Base-by-base conservation (phyloP, 805 yeast genomes). In the Ogataea neopini region DNA sequence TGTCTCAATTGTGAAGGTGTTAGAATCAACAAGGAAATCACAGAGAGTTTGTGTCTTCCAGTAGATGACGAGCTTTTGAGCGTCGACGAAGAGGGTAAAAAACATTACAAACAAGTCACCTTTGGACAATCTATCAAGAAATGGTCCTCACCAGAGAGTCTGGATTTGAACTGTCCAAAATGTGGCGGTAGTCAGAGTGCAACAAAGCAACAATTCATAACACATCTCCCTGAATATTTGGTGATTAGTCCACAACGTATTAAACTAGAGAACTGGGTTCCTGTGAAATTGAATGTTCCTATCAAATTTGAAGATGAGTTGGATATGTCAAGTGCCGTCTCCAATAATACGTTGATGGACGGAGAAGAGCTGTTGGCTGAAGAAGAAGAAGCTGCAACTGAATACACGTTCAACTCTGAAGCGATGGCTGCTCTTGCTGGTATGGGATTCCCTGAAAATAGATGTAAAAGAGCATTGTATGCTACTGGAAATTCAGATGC, bases 381-480 rank as follows among this genome's bases (percentile, higher is more conserved):
- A 2, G 72, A 64, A 52, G 62, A 56, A 4, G 67, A 61, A 6
- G 60, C n/a, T n/a, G n/a, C 51, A 2, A 56, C 47, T 38, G 54
- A 29, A 1, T 87, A 86, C 57, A 58, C 52, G 2, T 85, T 94
- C 4, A 76, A 89, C 50, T 69, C 66, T 26, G 76, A 72, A 0
- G 81, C 80, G 1, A 52, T 89, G 52, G 66, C 73, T 6, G 72
- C 75, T 49, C 75, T 94, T 7, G 64, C 72, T 41, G 80, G 79
- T 15, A 94, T 91, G 97, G 99, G 99, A n/a, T 92, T 94, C 62
- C 78, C 90, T 1, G 79, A 79, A 43, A 74, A 76, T 18, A 75
- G 92, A 41, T 74, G 84, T 36, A 71, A 72, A 25, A 79, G 83
- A 56, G 96, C 92, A 0, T 70, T 92, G 29, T 84, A 74, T 56